phyloP scores from a whole-genome alignment of 2,329 filamentous ascomycete species.

The Helminthosporium solani region DNA sequence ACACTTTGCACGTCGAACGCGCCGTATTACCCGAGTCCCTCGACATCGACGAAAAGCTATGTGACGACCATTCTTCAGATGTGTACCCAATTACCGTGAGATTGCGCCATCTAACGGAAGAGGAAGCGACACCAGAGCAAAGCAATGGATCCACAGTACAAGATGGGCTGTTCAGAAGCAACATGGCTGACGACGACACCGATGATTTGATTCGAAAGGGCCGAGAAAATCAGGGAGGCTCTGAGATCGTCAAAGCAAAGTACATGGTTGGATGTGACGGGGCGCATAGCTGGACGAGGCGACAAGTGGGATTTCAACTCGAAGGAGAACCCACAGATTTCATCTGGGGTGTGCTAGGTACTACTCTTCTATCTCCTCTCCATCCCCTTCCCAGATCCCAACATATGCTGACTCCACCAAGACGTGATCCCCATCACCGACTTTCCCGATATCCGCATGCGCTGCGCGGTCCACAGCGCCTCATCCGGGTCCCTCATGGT shows the following conservation, averaged over 20 bases:
- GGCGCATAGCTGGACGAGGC: constrained; percentile 65
- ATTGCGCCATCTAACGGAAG: constrained; percentile 58
- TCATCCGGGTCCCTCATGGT: constrained; percentile 62
- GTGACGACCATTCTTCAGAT: constrained; percentile 47
- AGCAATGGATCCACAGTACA: constrained; percentile 33
- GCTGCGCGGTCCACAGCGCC: constrained; percentile 60
- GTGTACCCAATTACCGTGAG: constrained; percentile 63
- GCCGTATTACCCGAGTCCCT: constrained; percentile 60
- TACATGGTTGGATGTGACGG: constrained; percentile 70
- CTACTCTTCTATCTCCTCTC: too few species aligned
- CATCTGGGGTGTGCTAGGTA: constrained; percentile 55
- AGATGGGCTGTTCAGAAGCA: constrained; percentile 62
- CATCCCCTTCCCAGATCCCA: neutral
- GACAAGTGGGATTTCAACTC: constrained; percentile 57
- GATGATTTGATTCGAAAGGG: constrained; percentile 52
- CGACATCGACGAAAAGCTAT: constrained; percentile 53
- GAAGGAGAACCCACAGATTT: constrained; percentile 58
- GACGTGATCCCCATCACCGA: constrained; percentile 57
- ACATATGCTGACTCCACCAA: constrained; percentile 16
- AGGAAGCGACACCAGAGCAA: constrained; percentile 57
- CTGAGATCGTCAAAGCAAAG: constrained; percentile 55
- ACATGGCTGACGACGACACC: constrained; percentile 58
- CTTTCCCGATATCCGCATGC: constrained; percentile 61
- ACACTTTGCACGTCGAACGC: constrained; percentile 56
- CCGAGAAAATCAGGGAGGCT: constrained; percentile 34